phyloP scores from a whole-genome alignment of 1,284 basidiomycete species.

The Cryptococcus depauperatus region DNA sequence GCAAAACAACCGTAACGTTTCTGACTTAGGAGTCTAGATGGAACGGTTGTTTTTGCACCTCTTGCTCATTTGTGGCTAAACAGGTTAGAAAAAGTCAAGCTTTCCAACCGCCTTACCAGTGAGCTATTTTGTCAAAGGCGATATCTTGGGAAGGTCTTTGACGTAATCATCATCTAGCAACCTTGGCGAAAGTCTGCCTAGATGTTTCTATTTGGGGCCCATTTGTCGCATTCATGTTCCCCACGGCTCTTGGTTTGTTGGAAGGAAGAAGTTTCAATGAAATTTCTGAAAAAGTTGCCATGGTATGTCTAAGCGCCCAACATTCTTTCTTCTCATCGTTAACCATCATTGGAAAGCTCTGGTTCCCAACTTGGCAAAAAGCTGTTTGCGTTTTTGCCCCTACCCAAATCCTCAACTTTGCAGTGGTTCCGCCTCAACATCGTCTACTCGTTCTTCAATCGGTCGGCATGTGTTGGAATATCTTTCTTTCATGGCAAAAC shows the following conservation, averaged over 20 bases:
- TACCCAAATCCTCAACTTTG: constrained; percentile 72
- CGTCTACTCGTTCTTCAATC: constrained; percentile 68
- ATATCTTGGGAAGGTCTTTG: neutral
- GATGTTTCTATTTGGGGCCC: constrained; percentile 35
- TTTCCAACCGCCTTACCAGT: constrained; percentile 23
- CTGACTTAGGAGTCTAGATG: constrained; percentile 8
- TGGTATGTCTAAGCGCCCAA: constrained; percentile 20
- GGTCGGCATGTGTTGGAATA: constrained; percentile 74
- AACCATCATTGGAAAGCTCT: constrained; percentile 15
- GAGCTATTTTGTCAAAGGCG: constrained; percentile 5
- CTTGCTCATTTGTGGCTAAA: constrained; percentile 34
- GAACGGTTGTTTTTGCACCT: constrained; percentile 34
- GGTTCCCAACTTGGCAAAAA: constrained; percentile 32
- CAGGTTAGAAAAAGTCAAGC: constrained; percentile 22
- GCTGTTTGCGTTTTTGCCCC: constrained; percentile 60
- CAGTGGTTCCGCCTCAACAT: constrained; percentile 66
- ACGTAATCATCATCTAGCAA: constrained; percentile 13
- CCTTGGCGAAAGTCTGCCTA: constrained; percentile 19
- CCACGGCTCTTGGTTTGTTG: constrained; percentile 35
- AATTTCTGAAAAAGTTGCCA: constrained; percentile 34
- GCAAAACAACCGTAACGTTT: too few species aligned
- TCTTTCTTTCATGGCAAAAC: constrained; percentile 34
- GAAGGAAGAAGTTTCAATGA: constrained; percentile 35
- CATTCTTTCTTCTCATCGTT: neutral
- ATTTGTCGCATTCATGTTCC: constrained; percentile 38